These are phyloP conservation scores for Berberis vulgaris DNA, from an alignment of 164 flowering plant species.

Conservation along the genomic window DNA sequence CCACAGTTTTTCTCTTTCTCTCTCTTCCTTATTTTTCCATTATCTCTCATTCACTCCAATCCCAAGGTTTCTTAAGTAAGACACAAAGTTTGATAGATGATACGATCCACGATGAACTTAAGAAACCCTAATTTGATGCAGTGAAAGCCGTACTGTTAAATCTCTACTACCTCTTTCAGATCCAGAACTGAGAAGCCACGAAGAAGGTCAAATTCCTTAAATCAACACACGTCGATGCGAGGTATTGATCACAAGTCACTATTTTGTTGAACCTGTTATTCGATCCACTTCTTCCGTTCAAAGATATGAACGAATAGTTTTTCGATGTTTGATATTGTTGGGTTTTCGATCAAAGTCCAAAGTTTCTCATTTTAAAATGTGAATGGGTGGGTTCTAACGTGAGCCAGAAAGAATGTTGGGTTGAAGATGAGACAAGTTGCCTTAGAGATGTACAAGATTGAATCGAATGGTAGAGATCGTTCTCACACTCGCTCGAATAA, in stretches of 20 bases:
- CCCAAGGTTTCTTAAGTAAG: not conserved
- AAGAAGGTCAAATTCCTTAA: conserved; percentile 65
- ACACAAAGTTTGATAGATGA: not conserved
- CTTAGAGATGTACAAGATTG: no score
- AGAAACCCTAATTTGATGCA: not conserved
- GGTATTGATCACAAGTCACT: conserved; percentile 41
- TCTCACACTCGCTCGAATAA: no score
- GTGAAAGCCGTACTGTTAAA: conserved; percentile 24
- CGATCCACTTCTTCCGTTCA: conserved; percentile 50
- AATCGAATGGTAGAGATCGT: no score
- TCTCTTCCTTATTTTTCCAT: no score
- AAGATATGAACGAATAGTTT: conserved; percentile 64
- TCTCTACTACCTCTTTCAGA: conserved; percentile 14
- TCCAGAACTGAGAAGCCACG: conserved; percentile 46
- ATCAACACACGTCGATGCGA: conserved; percentile 52
- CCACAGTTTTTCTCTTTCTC: no score
- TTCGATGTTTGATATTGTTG: conserved; percentile 51
- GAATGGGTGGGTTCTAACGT: no score
- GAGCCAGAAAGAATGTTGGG: no score
- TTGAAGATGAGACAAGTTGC: no score
- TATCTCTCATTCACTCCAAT: no score
- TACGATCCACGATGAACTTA: not conserved
- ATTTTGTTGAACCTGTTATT: conserved; percentile 55
- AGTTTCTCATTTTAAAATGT: no score
- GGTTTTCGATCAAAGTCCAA: no score